phyloP scores from a whole-genome alignment of 345 rosid species.

The Populus euphratica region DNA sequence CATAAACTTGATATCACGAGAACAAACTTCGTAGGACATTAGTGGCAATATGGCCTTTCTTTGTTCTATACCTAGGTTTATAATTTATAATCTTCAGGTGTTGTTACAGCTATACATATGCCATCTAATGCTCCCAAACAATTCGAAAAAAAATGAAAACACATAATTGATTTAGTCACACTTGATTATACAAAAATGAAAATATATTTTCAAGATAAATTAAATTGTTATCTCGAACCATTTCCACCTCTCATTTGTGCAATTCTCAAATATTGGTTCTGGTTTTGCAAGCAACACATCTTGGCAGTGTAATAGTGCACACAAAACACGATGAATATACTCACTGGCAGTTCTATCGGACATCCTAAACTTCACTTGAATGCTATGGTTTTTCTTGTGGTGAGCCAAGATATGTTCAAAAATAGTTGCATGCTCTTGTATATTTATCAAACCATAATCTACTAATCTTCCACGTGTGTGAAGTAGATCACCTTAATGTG shows the following conservation, averaged over 20 bases:
- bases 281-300: neutral
- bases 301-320: too few species aligned
- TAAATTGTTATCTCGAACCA: slow-evolving; percentile 9
- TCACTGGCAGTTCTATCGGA: too few species aligned
- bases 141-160: neutral
- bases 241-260: slow-evolving; percentile 8
- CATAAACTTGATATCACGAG: neutral
- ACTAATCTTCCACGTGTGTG: too few species aligned
- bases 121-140: slow-evolving; percentile 14
- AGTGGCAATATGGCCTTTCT: neutral
- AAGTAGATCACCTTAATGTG: too few species aligned
- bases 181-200: neutral
- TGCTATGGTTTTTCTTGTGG: too few species aligned
- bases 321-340: too few species aligned
- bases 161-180: neutral
- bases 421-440: too few species aligned
- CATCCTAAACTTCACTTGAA: too few species aligned
- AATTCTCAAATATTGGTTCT: neutral
- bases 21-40: neutral
- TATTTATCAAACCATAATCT: too few species aligned
- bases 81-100: neutral
- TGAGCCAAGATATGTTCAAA: too few species aligned
- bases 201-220: neutral
- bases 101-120: neutral
- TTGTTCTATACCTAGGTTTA: neutral